phyloP scores from a whole-genome alignment of 441 rosid species.

The Corymbia citriodora region DNA sequence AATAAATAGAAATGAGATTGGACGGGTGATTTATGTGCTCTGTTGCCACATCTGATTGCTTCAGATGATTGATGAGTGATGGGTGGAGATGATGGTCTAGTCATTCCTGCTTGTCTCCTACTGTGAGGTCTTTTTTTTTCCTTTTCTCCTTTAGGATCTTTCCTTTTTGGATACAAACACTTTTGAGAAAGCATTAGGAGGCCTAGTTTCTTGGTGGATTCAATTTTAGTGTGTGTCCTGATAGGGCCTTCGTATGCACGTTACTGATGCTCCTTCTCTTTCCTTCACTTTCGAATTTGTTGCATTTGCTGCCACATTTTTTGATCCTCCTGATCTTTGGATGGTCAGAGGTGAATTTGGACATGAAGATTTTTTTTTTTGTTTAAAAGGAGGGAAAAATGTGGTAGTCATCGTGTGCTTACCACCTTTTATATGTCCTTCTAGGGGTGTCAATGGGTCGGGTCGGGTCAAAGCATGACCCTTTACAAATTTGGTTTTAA shows the following conservation, averaged over 20 bases:
- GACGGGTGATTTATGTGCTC: not conserved
- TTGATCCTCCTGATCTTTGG: not conserved
- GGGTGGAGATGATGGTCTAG: not conserved
- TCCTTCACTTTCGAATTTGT: not conserved
- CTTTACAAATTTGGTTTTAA: too few species aligned
- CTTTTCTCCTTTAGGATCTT: not conserved
- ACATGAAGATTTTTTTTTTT: not conserved
- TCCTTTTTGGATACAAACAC: not conserved
- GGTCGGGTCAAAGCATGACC: too few species aligned
- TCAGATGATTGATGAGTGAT: not conserved
- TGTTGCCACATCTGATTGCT: not conserved
- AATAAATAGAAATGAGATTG: not conserved
- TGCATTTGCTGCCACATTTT: not conserved
- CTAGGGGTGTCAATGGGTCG: not conserved
- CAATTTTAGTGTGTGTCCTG: not conserved
- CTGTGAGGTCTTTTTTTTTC: not conserved
- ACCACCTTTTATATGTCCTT: not conserved
- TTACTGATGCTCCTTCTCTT: not conserved
- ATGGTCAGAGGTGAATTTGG: not conserved
- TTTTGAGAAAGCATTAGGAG: not conserved
- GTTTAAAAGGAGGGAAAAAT: not conserved
- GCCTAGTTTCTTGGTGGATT: not conserved
- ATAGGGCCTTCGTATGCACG: not conserved
- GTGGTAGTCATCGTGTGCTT: not conserved
- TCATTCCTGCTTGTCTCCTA: not conserved